These are phyloP conservation scores for Malania oleifera DNA, from an alignment of 164 flowering plant species.

Conservation along the genomic window DNA sequence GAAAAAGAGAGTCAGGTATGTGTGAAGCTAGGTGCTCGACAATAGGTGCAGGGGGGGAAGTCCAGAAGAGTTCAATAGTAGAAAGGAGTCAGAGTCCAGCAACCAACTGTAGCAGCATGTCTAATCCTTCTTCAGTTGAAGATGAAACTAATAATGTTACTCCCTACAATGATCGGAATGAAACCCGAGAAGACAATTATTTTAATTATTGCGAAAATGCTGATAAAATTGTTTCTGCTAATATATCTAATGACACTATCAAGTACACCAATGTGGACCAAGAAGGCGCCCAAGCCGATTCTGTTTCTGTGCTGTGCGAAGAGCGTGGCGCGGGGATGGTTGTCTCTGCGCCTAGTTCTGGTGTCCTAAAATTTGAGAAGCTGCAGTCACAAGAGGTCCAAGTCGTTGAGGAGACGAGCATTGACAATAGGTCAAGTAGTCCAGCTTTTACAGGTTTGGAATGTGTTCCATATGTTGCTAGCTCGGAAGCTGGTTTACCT, in stretches of 20 bases:
- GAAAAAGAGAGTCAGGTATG: conserved; percentile 34
- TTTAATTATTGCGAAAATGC: conserved; percentile 15
- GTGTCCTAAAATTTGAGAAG: conserved; percentile 26
- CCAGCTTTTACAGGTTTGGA: conserved; percentile 32
- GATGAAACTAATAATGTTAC: conserved; percentile 63
- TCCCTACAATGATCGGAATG: conserved; percentile 29
- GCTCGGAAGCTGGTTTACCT: conserved; percentile 47
- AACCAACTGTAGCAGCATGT: conserved; percentile 70
- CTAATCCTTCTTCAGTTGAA: conserved; percentile 92
- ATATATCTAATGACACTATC: conserved; percentile 14
- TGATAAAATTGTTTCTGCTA: conserved; percentile 17
- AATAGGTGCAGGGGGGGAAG: conserved; percentile 14
- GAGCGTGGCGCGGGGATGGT: conserved; percentile 20
- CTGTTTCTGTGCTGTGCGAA: conserved; percentile 36
- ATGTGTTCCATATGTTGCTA: conserved; percentile 33
- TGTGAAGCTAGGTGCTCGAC: conserved; percentile 50
- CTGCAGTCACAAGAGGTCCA: conserved; percentile 25
- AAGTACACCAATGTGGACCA: conserved; percentile 17
- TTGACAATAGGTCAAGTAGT: conserved; percentile 36
- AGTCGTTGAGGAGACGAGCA: conserved; percentile 32
- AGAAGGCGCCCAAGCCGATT: conserved; percentile 28
- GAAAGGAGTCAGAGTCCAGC: conserved; percentile 65
- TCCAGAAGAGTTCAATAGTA: conserved; percentile 19
- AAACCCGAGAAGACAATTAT: conserved; percentile 28
- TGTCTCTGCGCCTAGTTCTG: conserved; percentile 22